Base-by-base conservation (phyloP, 179 eudicot species). In the Beta lomatogona region DNA sequence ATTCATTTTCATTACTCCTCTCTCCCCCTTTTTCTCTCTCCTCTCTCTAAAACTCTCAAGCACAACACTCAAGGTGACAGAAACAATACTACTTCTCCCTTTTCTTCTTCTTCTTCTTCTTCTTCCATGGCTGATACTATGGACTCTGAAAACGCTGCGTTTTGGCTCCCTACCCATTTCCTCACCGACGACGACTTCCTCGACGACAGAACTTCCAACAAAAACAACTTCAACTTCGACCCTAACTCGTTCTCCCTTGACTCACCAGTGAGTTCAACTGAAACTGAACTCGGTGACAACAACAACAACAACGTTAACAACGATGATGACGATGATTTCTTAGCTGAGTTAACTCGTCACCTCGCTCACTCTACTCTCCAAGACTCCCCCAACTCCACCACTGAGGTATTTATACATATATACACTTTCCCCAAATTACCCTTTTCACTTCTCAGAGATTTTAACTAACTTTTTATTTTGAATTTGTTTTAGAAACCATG, bases 101-200 rank as follows among this genome's bases (percentile, higher is more conserved):
- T n/a, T n/a, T n/a, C n/a, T n/a, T n/a, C n/a, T n/a, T n/a, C 73
- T 18, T 46, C 12, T 22, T 46, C 25, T n/a, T n/a, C n/a, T 72
- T 1, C 48, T 1, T 46, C 54, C 3, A 81, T 77, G 82, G 80
- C 8, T 14, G 65, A 81, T 1, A 71, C 36, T 16, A 72, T 79
- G 81, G 83, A 80, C 0, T 21, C 46, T 53, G 78, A 83, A 77
- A 85, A 85, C 77, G 82, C 85, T 8, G 86, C 86, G 66, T 91
- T 88, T 76, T 92, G 90, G 88, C 90, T 93, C 10, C 96, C 94
- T 0, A 53, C 94, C 9, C 91, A 90, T 78, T 91, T 92, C 52
- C 90, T 91, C 64, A 83, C 88, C 59, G 89, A 86, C 82, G 92
- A 89, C 15, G 92, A 92, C 79, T 68, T 85, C 22, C 84, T 83